Evolutionary conservation across 2,329 filamentous ascomycete genomes (phyloP).

Genomic region (Fusarium devonianum): DNA sequence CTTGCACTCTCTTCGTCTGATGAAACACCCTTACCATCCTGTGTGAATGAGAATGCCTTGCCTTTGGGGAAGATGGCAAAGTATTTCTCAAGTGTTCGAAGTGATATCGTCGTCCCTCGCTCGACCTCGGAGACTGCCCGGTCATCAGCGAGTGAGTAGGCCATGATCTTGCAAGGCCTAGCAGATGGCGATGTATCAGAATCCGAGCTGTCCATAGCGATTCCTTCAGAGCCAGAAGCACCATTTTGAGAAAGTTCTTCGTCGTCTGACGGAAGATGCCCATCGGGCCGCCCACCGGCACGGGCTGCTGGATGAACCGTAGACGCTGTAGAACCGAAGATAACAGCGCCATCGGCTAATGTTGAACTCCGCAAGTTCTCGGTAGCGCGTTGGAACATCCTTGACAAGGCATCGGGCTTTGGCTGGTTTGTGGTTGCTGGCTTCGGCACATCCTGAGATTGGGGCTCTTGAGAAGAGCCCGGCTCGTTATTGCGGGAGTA

Average conservation of each 20-base stretch:
- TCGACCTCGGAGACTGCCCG: constrained; percentile 38
- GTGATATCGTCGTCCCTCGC: constrained; percentile 38
- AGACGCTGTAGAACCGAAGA: constrained; percentile 42
- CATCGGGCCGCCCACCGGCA: constrained; percentile 3
- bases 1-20: constrained; percentile 45
- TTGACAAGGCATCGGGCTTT: constrained; percentile 33
- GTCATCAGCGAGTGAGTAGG: constrained; percentile 41
- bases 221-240: constrained; percentile 31
- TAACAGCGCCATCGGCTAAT: constrained; percentile 43
- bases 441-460: not conserved
- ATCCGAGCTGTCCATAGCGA: constrained; percentile 42
- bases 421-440: constrained; percentile 6
- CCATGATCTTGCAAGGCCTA: constrained; percentile 42
- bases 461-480: not conserved
- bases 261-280: constrained; percentile 16
- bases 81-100: constrained; percentile 43
- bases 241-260: constrained; percentile 22
- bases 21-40: constrained; percentile 39
- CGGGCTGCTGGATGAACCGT: constrained; percentile 17
- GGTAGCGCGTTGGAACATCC: constrained; percentile 41
- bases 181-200: constrained; percentile 39
- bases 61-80: constrained; percentile 43
- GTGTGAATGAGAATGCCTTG: constrained; percentile 43
- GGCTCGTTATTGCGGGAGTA: constrained; percentile 16
- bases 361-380: constrained; percentile 43